Evolutionary conservation across 2,329 filamentous ascomycete genomes (phyloP).

Genomic region (Aspergillus sp.): DNA sequence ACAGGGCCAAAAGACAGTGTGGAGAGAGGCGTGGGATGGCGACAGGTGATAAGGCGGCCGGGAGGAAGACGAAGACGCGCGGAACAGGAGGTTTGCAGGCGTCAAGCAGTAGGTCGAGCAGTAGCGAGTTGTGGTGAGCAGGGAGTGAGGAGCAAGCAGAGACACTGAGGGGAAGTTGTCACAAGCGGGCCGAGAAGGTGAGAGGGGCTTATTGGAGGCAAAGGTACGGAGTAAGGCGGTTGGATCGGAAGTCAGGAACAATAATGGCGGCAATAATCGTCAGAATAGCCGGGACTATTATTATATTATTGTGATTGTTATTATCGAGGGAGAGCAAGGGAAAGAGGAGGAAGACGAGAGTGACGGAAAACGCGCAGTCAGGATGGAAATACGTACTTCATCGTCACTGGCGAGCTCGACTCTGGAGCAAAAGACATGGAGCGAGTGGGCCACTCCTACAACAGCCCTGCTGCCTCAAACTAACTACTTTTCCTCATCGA

Average conservation of each 20-base stretch:
- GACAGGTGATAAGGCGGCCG: constrained; percentile 4
- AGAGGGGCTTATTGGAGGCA: constrained; percentile 20
- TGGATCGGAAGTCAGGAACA: constrained; percentile 11
- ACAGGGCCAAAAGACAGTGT: background rate
- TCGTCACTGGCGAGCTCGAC: constrained; percentile 7
- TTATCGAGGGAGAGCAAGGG: constrained; percentile 3
- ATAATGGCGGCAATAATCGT: constrained; percentile 9
- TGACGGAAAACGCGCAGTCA: background rate
- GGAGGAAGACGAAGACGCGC: constrained; percentile 3
- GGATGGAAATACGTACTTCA: constrained; percentile 3
- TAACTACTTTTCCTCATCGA: background rate
- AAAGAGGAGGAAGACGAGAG: constrained; percentile 1
- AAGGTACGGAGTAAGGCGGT: constrained; percentile 5
- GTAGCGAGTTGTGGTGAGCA: background rate
- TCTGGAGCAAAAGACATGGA: constrained; percentile 1
- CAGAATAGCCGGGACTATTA: background rate
- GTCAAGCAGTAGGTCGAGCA: constrained; percentile 18
- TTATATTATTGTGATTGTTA: background rate
- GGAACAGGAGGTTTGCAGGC: constrained; percentile 29
- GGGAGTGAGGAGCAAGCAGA: constrained; percentile 1
- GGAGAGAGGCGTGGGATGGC: background rate
- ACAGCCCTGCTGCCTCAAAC: background rate
- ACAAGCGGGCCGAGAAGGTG: constrained; percentile 23
- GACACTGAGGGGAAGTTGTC: constrained; percentile 8
- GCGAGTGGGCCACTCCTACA: background rate